phyloP scores from a whole-genome alignment of 2,329 filamentous ascomycete species.

The Cordyceps farinosa region DNA sequence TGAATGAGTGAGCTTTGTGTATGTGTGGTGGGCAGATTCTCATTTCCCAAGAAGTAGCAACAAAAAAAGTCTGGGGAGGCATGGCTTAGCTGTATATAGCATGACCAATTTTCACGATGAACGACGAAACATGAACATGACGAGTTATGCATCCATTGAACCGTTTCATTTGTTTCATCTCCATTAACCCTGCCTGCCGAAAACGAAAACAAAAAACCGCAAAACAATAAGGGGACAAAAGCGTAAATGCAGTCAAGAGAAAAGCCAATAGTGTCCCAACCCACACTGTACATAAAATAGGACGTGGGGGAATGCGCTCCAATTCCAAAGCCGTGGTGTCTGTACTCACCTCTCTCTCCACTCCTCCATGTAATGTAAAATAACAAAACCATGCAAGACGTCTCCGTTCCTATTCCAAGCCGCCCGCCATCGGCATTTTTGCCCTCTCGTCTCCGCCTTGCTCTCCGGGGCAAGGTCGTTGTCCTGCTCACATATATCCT shows the following conservation, averaged over 20 bases:
- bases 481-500: neutral
- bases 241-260: constrained; percentile 2
- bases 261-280: neutral
- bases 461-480: neutral
- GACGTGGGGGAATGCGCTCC: constrained; percentile 1
- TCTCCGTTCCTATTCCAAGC: neutral
- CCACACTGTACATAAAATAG: constrained; percentile 14
- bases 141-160: neutral
- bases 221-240: neutral
- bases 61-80: no score
- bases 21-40: no score
- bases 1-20: neutral
- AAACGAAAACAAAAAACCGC: neutral
- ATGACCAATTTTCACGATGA: neutral
- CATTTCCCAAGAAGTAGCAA: no score
- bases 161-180: constrained; percentile 2
- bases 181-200: constrained; percentile 14
- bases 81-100: no score
- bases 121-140: neutral
- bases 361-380: neutral
- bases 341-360: neutral
- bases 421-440: neutral
- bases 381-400: neutral
- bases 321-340: neutral
- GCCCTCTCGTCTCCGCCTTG: neutral